These are phyloP conservation scores for Cyclanthera cordifolia DNA, from an alignment of 306 rosid species.

Conservation along the genomic window DNA sequence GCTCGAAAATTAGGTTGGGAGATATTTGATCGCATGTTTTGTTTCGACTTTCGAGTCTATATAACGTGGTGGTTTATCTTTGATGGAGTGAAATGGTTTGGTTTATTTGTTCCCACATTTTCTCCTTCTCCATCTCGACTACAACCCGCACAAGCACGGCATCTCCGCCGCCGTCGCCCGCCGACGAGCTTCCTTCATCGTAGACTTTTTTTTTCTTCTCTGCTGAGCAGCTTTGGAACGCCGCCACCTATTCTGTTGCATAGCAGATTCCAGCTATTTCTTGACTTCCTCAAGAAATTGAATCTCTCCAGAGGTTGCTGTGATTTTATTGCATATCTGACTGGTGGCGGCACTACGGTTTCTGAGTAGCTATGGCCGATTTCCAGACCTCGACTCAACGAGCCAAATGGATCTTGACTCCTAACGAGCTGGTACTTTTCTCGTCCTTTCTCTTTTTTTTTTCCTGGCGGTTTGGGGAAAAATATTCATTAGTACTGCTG, in stretches of 20 bases:
- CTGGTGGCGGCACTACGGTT: constrained; percentile 18
- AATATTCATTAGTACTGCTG: not conserved
- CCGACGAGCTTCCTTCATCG: not conserved
- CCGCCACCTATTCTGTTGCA: not conserved
- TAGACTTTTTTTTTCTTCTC: not conserved
- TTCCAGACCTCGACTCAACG: constrained; percentile 77
- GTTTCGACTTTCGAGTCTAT: no score
- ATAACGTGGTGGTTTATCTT: no score
- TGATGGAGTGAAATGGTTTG: no score
- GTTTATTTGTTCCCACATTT: no score
- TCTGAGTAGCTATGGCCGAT: constrained; percentile 60
- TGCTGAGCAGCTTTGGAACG: not conserved
- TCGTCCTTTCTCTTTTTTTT: not conserved
- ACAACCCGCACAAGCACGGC: not conserved
- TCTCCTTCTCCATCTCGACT: not conserved
- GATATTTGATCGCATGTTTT: no score
- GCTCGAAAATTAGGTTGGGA: no score
- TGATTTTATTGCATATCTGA: not conserved
- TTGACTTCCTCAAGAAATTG: not conserved
- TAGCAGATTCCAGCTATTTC: not conserved
- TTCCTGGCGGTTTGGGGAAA: not conserved
- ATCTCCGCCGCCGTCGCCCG: not conserved
- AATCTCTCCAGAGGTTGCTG: not conserved
- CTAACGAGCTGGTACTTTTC: constrained; percentile 46
- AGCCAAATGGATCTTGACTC: constrained; percentile 75